phyloP scores from a whole-genome alignment of 1,284 basidiomycete species.

The Ustilago loliicola region DNA sequence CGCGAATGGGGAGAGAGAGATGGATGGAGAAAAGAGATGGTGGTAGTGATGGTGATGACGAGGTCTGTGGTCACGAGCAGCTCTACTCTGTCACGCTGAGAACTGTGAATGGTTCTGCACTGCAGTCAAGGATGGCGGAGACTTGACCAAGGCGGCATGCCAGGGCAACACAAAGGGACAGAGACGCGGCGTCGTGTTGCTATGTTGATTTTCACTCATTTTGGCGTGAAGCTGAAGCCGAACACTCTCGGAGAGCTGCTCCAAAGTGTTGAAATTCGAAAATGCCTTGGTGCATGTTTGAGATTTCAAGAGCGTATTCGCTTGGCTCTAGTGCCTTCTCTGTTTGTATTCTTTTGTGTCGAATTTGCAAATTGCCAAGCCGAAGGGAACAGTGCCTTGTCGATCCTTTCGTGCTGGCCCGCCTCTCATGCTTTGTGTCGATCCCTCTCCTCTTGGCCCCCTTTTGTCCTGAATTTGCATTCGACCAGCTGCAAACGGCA shows the following conservation, averaged over 20 bases:
- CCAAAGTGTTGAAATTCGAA: not conserved
- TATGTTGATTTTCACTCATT: constrained; percentile 18
- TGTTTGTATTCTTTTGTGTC: not conserved
- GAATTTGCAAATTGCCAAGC: not conserved
- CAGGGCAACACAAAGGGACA: not conserved
- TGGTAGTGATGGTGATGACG: constrained; percentile 18
- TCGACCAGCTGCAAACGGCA: not conserved
- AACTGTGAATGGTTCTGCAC: no score
- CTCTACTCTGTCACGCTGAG: not conserved
- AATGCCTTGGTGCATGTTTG: not conserved
- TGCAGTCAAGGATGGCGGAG: not conserved
- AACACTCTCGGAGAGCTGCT: not conserved
- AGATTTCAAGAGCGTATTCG: not conserved
- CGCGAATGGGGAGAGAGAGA: constrained; percentile 1
- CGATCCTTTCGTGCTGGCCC: not conserved
- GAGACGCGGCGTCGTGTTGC: constrained; percentile 3
- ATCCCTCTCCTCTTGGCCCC: not conserved
- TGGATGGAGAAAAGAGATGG: constrained; percentile 4
- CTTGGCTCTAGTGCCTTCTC: not conserved
- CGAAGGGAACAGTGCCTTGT: not conserved
- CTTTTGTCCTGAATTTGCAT: not conserved
- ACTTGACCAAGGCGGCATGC: not conserved
- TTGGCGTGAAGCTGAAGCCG: not conserved
- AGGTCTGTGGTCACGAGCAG: not conserved
- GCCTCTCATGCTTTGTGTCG: not conserved